These are phyloP conservation scores for Clarireedia paspali DNA, from an alignment of 2,329 filamentous ascomycete species.

Conservation along the genomic window DNA sequence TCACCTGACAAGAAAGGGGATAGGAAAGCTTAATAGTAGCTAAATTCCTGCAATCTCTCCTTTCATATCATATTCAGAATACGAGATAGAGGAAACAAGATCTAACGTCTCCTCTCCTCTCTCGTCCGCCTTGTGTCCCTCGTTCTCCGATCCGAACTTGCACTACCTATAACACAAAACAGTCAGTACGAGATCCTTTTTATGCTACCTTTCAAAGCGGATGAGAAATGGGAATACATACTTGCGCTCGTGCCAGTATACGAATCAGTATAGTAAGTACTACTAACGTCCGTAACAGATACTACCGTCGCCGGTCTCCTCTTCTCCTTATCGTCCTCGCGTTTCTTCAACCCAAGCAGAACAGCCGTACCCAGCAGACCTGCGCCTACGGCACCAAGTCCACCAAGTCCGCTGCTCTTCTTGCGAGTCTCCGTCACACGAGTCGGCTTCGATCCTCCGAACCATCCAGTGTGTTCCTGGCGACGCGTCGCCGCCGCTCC, in stretches of 20 bases:
- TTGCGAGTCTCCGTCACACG: slow-evolving; percentile 39
- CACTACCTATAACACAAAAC: slow-evolving; percentile 21
- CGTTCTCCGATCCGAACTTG: slow-evolving; percentile 27
- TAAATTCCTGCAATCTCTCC: not conserved
- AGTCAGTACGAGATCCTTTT: slow-evolving; percentile 5
- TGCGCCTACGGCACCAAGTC: slow-evolving; percentile 40
- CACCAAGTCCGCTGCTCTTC: slow-evolving; percentile 41
- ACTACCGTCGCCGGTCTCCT: slow-evolving; percentile 9
- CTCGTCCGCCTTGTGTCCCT: slow-evolving; percentile 15
- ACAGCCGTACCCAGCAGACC: slow-evolving; percentile 24
- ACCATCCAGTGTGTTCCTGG: slow-evolving; percentile 43
- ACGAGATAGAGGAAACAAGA: not conserved
- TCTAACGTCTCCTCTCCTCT: slow-evolving; percentile 4
- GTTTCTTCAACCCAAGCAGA: slow-evolving; percentile 28
- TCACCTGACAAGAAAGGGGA: not conserved
- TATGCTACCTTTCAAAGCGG: not conserved
- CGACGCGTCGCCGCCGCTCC: slow-evolving; percentile 17
- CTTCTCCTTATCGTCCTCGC: slow-evolving; percentile 20
- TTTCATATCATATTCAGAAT: not conserved
- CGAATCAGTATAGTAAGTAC: slow-evolving; percentile 27
- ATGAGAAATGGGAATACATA: slow-evolving; percentile 17
- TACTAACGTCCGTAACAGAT: slow-evolving; percentile 21
- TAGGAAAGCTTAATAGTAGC: not conserved
- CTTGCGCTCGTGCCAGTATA: slow-evolving; percentile 29
- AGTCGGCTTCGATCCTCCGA: slow-evolving; percentile 40